Conservation (phyloP, 768 basidiomycete genomes). For the Russula abietina region DNA sequence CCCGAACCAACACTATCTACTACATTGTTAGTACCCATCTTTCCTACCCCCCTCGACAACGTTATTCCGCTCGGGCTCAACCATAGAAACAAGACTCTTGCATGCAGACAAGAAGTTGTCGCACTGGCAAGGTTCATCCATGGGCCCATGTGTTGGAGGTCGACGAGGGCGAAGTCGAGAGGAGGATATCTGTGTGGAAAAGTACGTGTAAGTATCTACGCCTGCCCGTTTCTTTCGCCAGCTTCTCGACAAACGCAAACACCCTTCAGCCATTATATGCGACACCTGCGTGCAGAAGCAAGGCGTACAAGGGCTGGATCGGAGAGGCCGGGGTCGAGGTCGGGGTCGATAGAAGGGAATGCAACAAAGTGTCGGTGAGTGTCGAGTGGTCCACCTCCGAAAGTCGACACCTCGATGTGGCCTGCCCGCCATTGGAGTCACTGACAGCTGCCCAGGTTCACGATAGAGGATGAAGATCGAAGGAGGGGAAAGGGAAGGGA, state of each 20-base stretch:
- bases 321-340: not conserved
- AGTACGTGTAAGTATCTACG: not conserved
- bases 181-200: not conserved
- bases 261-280: not conserved
- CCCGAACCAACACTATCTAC: not conserved
- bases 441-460: not conserved
- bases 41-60: slow-evolving; percentile 1
- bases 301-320: not conserved
- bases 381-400: not conserved
- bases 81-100: not conserved
- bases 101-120: not conserved
- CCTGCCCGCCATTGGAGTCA: not conserved
- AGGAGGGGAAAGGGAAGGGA: not conserved
- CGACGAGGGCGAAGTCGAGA: not conserved
- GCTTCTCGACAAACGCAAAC: not conserved
- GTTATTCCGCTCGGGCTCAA: not conserved
- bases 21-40: not conserved
- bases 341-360: not conserved
- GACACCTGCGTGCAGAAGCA: not conserved
- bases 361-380: not conserved
- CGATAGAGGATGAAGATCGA: not conserved
- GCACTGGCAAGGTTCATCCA: not conserved
- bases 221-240: not conserved
- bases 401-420: not conserved
- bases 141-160: not conserved